Base-by-base conservation (phyloP, 139 green algal genomes). In the Chlamydomonas sp. region DNA sequence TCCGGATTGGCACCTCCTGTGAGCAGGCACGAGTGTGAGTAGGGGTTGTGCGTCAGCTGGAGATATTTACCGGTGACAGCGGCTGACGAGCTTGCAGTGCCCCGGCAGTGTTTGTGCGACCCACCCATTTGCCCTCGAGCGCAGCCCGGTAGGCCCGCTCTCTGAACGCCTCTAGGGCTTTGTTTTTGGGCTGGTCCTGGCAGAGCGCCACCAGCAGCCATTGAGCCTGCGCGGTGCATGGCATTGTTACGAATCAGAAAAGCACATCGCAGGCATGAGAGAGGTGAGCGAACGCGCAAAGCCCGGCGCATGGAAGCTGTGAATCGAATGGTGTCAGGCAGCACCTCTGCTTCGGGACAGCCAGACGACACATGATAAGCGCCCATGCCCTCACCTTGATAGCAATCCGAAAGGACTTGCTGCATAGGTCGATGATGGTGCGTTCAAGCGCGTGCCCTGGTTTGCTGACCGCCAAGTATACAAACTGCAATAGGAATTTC, bases 171-270 rank as follows among this genome's bases (percentile, higher is more conserved):
- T 93, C 88, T 17, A 95, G 60, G 20, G 95, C 86, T 63, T 92
- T 91, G 84, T 93, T 93, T 67, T 94, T 95, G 0, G 94, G 94
- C 66, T 96, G 91, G 91, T 99, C 97, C 84, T 99, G 97, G 8
- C 91, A 92, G 69, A 99, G 95, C 49, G 97, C 96, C 80, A 97
- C 89, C 85, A 99, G 89, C 66, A 99, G 91, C 97, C 97, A 99
- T 79, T 98, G 96, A 12, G 96, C 89, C 95, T 98, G 93, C 88
- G 78, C 31, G 17, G 77, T 8, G 20, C 72, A 77, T 15, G 8
- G 17, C 20, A 8, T 18, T 69, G 59, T 63, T 9, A 64, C n/a
- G n/a, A 81, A 81, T 7, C 5, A 58, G 31, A 81, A n/a, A 63
- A 64, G 31, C 77, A 64, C 62, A 60, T 84, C 59, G 10, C 20